Evolutionary conservation across 2,329 filamentous ascomycete species (phyloP).

Genomic region (Elsinoe ampelina): DNA sequence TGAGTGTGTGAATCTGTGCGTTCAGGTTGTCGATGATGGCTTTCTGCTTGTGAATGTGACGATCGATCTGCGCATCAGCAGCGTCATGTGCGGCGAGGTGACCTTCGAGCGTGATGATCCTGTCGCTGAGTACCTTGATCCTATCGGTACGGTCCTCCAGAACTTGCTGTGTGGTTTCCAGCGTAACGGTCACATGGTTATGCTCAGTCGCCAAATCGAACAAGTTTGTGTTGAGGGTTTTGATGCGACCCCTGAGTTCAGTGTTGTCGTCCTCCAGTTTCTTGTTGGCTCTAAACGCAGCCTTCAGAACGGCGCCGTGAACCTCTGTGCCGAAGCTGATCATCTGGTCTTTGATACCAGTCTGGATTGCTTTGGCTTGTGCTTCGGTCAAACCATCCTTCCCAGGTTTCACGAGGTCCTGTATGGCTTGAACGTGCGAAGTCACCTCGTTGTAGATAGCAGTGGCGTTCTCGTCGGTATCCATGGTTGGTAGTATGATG

Average conservation of each 20-base stretch:
- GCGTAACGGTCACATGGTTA: background rate
- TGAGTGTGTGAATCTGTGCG: background rate
- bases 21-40: background rate
- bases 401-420: background rate
- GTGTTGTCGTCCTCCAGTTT: constrained; percentile 11
- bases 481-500: background rate
- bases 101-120: background rate
- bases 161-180: background rate
- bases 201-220: background rate
- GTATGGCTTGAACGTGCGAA: background rate
- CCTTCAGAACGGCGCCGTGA: background rate
- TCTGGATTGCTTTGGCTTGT: background rate
- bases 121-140: background rate
- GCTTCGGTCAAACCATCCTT: background rate
- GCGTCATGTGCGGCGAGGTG: background rate
- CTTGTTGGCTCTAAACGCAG: background rate
- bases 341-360: background rate
- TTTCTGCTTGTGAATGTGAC: background rate
- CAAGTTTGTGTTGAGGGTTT: background rate
- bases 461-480: background rate
- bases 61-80: background rate
- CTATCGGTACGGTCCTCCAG: background rate
- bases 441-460: background rate
- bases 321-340: background rate
- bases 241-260: background rate